Conservation (phyloP, 805 yeast genomes). For the Spencermartinsiella europaea region DNA sequence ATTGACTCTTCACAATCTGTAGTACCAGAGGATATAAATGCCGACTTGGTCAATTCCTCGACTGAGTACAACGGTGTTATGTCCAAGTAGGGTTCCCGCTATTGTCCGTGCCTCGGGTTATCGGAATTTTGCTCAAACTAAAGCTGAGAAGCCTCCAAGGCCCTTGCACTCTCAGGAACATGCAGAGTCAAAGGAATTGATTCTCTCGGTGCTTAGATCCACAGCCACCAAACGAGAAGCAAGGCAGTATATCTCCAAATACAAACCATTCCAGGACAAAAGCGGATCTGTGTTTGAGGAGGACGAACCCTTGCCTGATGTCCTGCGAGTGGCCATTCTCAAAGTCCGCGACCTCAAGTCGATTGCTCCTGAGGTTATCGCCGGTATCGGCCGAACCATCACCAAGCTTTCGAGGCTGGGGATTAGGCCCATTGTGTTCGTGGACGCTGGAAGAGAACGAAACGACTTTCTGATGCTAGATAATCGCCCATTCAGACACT, state of each 20-base stretch:
- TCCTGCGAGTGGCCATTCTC: constrained; percentile 49
- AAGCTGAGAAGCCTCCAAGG: no score
- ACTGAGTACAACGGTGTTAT: no score
- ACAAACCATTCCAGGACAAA: constrained; percentile 40
- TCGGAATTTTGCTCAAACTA: no score
- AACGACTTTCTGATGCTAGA: constrained; percentile 21
- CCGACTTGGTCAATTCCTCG: no score
- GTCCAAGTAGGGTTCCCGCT: no score
- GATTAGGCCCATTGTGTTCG: constrained; percentile 62
- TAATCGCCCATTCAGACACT: constrained; percentile 23
- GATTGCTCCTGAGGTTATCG: constrained; percentile 21
- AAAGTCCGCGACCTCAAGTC: constrained; percentile 39
- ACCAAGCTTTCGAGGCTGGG: constrained; percentile 58
- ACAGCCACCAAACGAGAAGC: constrained; percentile 96
- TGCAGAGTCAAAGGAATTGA: constrained; percentile 34
- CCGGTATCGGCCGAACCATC: constrained; percentile 49
- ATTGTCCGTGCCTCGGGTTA: no score
- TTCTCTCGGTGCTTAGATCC: constrained; percentile 78
- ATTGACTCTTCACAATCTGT: no score
- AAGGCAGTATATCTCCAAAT: constrained; percentile 67
- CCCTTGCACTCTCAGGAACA: neutral
- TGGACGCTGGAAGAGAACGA: constrained; percentile 41
- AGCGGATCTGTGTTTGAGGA: constrained; percentile 26
- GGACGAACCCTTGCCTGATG: constrained; percentile 3
- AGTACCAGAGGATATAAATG: no score